Percentiles rank a stretch among this genome's conserved stretches.
Evolutionary conservation across 805 yeast genomes (phyloP).

Genomic region (Zygotorulaspora chibaensis): DNA sequence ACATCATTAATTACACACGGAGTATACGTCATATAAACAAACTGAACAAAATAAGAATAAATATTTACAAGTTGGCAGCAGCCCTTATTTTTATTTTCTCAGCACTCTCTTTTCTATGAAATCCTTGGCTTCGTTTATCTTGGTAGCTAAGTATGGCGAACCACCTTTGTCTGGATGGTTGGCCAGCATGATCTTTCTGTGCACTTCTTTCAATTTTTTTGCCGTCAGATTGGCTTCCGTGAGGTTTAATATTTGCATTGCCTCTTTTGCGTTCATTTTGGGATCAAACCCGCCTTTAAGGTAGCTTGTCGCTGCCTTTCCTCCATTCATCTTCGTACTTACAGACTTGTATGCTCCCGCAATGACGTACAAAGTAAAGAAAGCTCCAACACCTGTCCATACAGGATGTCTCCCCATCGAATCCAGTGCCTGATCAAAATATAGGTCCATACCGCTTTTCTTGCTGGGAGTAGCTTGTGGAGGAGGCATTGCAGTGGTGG

Average conservation of each 20-base stretch:
- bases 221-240: slow-evolving; percentile 60
- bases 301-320: slow-evolving; percentile 50
- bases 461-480: slow-evolving; percentile 21
- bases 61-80: slow-evolving; percentile 7
- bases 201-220: slow-evolving; percentile 73
- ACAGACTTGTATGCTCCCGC: slow-evolving; percentile 61
- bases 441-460: slow-evolving; percentile 46
- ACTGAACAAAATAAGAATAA: not conserved
- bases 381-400: slow-evolving; percentile 64
- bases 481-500: slow-evolving; percentile 17
- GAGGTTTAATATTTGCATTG: slow-evolving; percentile 75
- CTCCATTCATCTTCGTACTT: slow-evolving; percentile 47
- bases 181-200: slow-evolving; percentile 81
- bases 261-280: slow-evolving; percentile 89
- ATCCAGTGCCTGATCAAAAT: slow-evolving; percentile 55
- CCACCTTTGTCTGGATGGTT: slow-evolving; percentile 97
- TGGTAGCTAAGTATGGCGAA: slow-evolving; percentile 82
- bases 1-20: slow-evolving; percentile 18
- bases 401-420: slow-evolving; percentile 75
- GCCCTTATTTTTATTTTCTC: slow-evolving; percentile 13
- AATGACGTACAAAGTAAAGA: slow-evolving; percentile 56
- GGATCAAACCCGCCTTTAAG: slow-evolving; percentile 84
- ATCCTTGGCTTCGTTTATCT: slow-evolving; percentile 87
- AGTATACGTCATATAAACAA: slow-evolving; percentile 21
- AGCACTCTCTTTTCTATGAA: slow-evolving; percentile 33